A percentile compares a stretch with the other conserved stretches of the same genome.
phyloP scores from a whole-genome alignment of 371 early-diverging fungal genomes.

The Rhizomucor pusillus region DNA sequence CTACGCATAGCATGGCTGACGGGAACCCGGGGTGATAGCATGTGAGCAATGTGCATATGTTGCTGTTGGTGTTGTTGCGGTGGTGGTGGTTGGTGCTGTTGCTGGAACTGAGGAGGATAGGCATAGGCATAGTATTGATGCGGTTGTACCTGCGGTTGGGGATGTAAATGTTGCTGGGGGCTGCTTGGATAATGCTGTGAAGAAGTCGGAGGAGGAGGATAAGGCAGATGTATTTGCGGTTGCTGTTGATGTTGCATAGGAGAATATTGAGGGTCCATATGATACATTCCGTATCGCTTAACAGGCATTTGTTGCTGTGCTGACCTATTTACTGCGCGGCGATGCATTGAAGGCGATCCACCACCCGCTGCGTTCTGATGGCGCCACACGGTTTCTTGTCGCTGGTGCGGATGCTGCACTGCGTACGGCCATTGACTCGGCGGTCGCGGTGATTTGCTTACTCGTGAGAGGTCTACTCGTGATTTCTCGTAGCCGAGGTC shows the following conservation, averaged over 20 bases:
- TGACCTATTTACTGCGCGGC: not conserved
- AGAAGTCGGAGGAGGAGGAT: constrained; percentile 5
- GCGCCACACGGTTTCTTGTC: constrained; percentile 3
- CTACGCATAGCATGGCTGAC: constrained; percentile 1
- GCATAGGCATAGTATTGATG: not conserved
- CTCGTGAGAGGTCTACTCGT: constrained; percentile 8
- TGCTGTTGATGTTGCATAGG: constrained; percentile 7
- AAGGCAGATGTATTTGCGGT: not conserved
- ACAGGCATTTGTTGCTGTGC: no score
- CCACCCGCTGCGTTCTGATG: not conserved
- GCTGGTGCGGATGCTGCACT: constrained; percentile 2
- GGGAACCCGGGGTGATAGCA: constrained; percentile 18
- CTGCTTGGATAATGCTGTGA: not conserved
- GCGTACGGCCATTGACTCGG: constrained; percentile 8
- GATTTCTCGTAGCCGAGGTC: constrained; percentile 20
- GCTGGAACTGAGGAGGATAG: not conserved
- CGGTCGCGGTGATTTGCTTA: constrained; percentile 9
- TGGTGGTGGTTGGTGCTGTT: not conserved
- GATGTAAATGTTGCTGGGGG: not conserved
- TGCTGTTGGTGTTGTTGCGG: constrained; percentile 9
- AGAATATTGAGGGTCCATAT: constrained; percentile 3
- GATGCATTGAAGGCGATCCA: constrained; percentile 3
- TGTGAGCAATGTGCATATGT: constrained; percentile 10
- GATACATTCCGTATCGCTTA: constrained; percentile 1
- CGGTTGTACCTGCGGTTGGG: not conserved